Percentiles rank a stretch among this genome's conserved stretches.
Conservation (phyloP, 257 asterid species). For the Nicotiana attenuata region DNA sequence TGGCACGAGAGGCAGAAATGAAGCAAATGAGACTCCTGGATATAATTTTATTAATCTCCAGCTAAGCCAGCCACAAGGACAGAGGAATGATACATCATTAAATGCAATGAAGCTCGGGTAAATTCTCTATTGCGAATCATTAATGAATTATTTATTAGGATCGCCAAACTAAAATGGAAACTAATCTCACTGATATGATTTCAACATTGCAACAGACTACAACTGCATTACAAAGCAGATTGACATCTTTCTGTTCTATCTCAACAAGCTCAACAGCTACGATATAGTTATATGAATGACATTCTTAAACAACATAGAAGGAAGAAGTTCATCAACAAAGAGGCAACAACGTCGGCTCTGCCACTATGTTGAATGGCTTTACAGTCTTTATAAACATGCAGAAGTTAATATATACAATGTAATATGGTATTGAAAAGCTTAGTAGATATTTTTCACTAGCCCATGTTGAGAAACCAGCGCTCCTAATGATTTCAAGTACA, state of each 20-base stretch:
- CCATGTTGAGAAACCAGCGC: too few species aligned
- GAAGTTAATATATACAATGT: too few species aligned
- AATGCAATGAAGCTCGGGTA: constrained; percentile 6
- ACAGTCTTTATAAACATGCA: background rate
- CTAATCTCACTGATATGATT: background rate
- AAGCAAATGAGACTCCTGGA: background rate
- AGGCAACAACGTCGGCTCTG: background rate
- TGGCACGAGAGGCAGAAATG: background rate
- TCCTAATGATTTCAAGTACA: too few species aligned
- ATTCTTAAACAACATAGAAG: background rate
- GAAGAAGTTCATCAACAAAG: background rate
- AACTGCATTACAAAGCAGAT: background rate
- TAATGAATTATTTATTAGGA: background rate
- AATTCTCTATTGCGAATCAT: background rate
- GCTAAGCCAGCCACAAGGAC: background rate
- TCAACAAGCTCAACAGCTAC: background rate
- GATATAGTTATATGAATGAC: background rate
- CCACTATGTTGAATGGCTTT: background rate
- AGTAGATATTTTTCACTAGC: too few species aligned
- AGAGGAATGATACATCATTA: background rate
- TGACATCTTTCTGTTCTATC: background rate
- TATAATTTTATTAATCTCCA: background rate
- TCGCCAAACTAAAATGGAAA: background rate
- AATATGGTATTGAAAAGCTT: too few species aligned
- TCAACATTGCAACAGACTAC: background rate